Base-by-base conservation (phyloP, 1,284 basidiomycete genomes). In the Trichosporon sp. region DNA sequence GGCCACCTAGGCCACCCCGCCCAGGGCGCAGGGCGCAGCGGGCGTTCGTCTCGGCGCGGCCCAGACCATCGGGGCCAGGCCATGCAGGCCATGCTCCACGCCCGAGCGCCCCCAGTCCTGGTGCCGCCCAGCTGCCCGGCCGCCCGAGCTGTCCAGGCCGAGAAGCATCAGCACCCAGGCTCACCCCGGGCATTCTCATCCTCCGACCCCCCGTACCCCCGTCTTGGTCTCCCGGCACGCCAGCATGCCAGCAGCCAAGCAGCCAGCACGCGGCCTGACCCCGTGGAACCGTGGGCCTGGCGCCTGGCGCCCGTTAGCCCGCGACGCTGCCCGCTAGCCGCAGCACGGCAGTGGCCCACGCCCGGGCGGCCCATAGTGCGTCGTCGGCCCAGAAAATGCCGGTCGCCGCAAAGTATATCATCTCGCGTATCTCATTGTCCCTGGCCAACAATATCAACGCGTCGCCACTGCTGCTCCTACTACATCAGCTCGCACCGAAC, bases 361-460 rank as follows among this genome's bases (percentile, higher is more conserved):
- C 23, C 21, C 38, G 38, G 38, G 38, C 38, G 38, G 38, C 38
- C 38, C 38, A 42, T 27, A 56, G 25, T 15, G 29, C 8, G 11
- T 7, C 18, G 29, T 60, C 56, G 56, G 56, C 56, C 29, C 56
- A 32, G 47, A 3, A 31, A 32, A 31, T n/a, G 29, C 56, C 56
- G 56, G 56, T 60, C 56, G 21, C 23, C 56, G 11, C 56, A 60
- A n/a, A n/a, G 27, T 60, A n/a, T 60, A 60, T 60, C 56, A 32
- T 31, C 27, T 29, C 29, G 13, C 56, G 32, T 51, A 51, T 51
- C 56, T 31, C 56, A 31, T 60, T 31, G 56, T 31, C 56, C 56
- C 56, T 31, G 29, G 27, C 29, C 56, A 32, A 60, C 56, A 60
- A 32, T 32, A 29, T 25, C 29, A 29, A 60, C 56, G 27, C 56